A percentile compares a stretch with the other conserved stretches of the same genome.
phyloP scores from a whole-genome alignment of 345 rosid species.

The Acer yangbiense region DNA sequence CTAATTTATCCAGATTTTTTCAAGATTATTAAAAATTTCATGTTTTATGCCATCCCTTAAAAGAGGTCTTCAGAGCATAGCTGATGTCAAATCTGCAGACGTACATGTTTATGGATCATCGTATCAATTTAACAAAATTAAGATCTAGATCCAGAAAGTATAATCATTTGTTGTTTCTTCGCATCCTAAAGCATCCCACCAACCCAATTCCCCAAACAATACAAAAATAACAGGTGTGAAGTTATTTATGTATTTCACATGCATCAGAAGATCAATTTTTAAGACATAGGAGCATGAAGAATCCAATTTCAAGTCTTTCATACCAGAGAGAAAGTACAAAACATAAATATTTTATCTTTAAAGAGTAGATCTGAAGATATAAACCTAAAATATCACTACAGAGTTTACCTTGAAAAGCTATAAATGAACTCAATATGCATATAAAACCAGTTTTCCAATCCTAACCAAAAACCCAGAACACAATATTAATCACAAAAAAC shows the following conservation, averaged over 20 bases:
- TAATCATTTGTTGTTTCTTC: not conserved
- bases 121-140: not conserved
- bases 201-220: not conserved
- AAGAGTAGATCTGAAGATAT: constrained; percentile 29
- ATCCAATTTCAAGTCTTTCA: not conserved
- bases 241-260: not conserved
- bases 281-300: not conserved
- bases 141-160: not conserved
- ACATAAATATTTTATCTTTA: not conserved
- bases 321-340: not conserved
- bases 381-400: not conserved
- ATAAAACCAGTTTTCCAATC: not conserved
- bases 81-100: not conserved
- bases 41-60: not conserved
- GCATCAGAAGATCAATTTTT: not conserved
- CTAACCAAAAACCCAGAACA: not conserved
- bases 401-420: constrained; percentile 10
- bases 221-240: not conserved
- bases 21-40: not conserved
- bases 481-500: not conserved
- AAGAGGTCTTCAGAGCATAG: not conserved
- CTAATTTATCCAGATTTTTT: not conserved
- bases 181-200: not conserved
- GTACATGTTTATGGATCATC: too few relatives aligned
- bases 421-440: not conserved